These are phyloP conservation scores for Magnaporthiopsis incrustans DNA, from an alignment of 2,329 filamentous ascomycete species.

Conservation along the genomic window DNA sequence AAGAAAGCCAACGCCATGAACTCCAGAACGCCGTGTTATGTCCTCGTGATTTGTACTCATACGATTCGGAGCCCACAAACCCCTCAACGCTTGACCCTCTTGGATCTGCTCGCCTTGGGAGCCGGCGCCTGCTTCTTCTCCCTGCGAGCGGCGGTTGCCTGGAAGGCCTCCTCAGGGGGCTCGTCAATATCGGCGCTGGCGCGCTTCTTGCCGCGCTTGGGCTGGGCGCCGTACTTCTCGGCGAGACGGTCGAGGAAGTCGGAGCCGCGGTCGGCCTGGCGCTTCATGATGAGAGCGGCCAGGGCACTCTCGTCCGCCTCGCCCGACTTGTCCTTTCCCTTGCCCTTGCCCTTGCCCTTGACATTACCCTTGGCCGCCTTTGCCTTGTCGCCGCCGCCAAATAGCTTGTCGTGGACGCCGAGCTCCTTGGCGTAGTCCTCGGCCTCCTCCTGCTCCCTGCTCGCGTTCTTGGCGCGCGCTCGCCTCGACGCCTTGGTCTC, in stretches of 20 bases:
- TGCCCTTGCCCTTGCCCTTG: conserved; percentile 10
- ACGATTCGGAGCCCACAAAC: background rate
- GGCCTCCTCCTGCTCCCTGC: conserved; percentile 63
- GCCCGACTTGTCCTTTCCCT: conserved; percentile 30
- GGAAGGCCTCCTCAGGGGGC: conserved; percentile 53
- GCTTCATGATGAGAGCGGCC: conserved; percentile 65
- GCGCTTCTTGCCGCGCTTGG: conserved; percentile 46
- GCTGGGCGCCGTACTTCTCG: conserved; percentile 60
- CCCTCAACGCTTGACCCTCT: conserved; percentile 9
- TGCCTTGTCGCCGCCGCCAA: conserved; percentile 34
- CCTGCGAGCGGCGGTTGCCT: conserved; percentile 45
- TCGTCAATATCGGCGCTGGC: conserved; percentile 50
- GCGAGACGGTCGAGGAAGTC: conserved; percentile 67
- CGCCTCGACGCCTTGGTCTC: conserved; percentile 61
- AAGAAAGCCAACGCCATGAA: background rate
- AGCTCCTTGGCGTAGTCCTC: conserved; percentile 68
- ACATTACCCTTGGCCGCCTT: conserved; percentile 1
- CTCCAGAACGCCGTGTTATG: background rate
- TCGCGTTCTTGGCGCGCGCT: conserved; percentile 51
- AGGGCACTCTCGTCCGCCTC: conserved; percentile 39
- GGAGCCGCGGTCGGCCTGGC: conserved; percentile 54
- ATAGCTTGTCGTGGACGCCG: conserved; percentile 64
- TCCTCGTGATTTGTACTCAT: background rate
- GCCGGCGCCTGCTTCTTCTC: conserved; percentile 23
- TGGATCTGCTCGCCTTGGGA: conserved; percentile 13